A percentile compares a stretch with the other conserved stretches of the same genome.
These are phyloP conservation scores for Desmodesmus armatus DNA, from an alignment of 139 green algal species.

Conservation along the genomic window DNA sequence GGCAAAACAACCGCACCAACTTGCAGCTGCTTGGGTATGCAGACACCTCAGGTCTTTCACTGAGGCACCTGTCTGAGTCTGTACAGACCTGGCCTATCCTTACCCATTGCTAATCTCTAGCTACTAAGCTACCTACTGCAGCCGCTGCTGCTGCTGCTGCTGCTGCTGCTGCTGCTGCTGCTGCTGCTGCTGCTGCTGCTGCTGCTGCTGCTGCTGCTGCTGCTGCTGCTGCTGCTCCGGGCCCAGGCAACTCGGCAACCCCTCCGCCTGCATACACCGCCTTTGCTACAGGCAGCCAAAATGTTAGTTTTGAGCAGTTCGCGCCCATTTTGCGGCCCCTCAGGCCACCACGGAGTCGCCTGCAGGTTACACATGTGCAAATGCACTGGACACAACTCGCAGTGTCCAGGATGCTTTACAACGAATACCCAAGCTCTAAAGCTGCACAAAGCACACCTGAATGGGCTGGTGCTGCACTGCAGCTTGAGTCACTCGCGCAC, in stretches of 20 bases:
- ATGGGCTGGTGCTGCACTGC: neutral
- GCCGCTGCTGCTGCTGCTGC: neutral
- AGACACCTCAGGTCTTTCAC: too few species aligned
- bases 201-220: constrained; percentile 4
- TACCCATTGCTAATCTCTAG: too few species aligned
- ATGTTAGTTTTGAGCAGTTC: neutral
- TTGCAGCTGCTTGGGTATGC: too few species aligned
- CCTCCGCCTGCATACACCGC: neutral
- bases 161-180: neutral
- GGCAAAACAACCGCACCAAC: too few species aligned
- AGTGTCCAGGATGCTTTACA: neutral
- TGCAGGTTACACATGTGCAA: neutral
- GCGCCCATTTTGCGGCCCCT: neutral
- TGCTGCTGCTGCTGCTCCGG: constrained; percentile 9
- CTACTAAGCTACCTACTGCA: too few species aligned
- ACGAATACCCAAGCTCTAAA: neutral
- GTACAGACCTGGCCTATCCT: too few species aligned
- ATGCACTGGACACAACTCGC: too few species aligned
- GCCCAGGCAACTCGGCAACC: too few species aligned
- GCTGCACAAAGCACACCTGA: neutral
- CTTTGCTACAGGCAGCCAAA: neutral
- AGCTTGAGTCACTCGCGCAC: neutral
- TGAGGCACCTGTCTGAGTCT: too few species aligned
- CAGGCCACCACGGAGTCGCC: neutral
- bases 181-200: neutral